Evolutionary conservation across 768 basidiomycete species (phyloP), one percentile per base, ranked within the genome.

Genomic region (Boletus huronensis): DNA sequence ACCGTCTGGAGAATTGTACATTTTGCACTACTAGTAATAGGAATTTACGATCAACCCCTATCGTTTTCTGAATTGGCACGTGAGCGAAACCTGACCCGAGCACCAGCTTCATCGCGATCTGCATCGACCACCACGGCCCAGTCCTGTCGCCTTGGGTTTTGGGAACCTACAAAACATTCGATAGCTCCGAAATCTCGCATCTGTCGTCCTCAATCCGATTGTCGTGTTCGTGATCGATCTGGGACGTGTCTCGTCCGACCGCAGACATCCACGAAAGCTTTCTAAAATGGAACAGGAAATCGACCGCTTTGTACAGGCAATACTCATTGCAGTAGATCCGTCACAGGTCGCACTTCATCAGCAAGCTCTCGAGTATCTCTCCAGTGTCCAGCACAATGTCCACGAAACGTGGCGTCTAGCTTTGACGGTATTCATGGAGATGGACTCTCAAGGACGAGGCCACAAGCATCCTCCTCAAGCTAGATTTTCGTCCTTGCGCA

Each of bases 311-410:
- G 83, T 89, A 17, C 88, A 87, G 73, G 94, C 94, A 45, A 93
- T 95, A 72, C 75, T 81, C 67, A 87, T 96, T 74, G 94, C 93
- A 48, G 88, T 88, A 56, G 87, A 93, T 75, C 88, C 87, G 50
- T 74, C 77, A 14, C 88, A 85, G 70, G 76, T 75, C 52, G 69
- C 80, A 26, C 73, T 96, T 32, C 90, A 94, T 72, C 87, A 85
- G 54, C 87, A 95, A 70, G 95, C 95, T 32, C 77, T 97, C 61
- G 83, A 87, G 52, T 98, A 89, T 70, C 77, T 98, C 31, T 79
- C 82, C 28, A 82, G 79, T 52, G 78, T 97, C 58, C 88, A 90
- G 64, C 83, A 85, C 69, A 89, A 89, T 69, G 79, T 87, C 14
- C 76, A 78, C 57, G 80, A 81, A 58, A 83, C 84, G 19, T 98